Percentiles rank a stretch among this genome's conserved stretches.
Conservation (phyloP, 2,329 filamentous ascomycete genomes). For the Trichoderma semiorbis region DNA sequence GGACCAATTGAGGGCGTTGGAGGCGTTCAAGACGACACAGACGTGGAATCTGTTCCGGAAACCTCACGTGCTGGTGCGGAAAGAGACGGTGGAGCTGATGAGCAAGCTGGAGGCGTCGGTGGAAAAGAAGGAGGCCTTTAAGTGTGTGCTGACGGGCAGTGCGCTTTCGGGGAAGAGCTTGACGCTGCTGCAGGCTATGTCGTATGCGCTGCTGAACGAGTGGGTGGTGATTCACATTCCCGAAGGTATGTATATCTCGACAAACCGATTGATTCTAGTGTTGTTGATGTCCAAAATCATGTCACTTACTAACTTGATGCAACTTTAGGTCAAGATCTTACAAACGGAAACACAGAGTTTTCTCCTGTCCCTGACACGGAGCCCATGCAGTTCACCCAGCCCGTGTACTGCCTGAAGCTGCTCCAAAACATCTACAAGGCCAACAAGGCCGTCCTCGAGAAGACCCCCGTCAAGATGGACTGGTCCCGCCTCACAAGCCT, state of each 20-base stretch:
- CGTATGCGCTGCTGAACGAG: conserved; percentile 73
- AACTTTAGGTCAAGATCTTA: conserved; percentile 66
- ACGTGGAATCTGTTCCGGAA: conserved; percentile 81
- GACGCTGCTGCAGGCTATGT: conserved; percentile 76
- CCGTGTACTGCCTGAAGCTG: conserved; percentile 70
- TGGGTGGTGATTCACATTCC: conserved; percentile 90
- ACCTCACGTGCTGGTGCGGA: conserved; percentile 73
- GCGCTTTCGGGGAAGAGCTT: conserved; percentile 83
- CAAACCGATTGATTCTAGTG: neutral
- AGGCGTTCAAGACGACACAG: conserved; percentile 89
- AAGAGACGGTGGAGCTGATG: conserved; percentile 73
- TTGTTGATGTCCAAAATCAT: too few relatives aligned
- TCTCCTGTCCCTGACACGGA: conserved; percentile 59
- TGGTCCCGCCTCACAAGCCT: conserved; percentile 44
- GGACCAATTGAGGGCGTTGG: conserved; percentile 75
- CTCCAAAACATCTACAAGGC: conserved; percentile 69
- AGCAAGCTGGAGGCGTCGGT: conserved; percentile 57
- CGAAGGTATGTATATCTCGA: conserved; percentile 61
- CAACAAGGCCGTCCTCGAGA: conserved; percentile 63
- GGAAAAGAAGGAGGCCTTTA: conserved; percentile 50
- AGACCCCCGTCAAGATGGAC: conserved; percentile 42
- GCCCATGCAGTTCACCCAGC: conserved; percentile 69
- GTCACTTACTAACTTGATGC: too few relatives aligned
- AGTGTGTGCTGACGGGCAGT: conserved; percentile 69
- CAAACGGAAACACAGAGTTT: conserved; percentile 78